Evolutionary conservation across 2,329 filamentous ascomycete genomes (phyloP), one percentile per base, ranked within the genome.

Genomic region (Aspergillus pseudoviridinutans): DNA sequence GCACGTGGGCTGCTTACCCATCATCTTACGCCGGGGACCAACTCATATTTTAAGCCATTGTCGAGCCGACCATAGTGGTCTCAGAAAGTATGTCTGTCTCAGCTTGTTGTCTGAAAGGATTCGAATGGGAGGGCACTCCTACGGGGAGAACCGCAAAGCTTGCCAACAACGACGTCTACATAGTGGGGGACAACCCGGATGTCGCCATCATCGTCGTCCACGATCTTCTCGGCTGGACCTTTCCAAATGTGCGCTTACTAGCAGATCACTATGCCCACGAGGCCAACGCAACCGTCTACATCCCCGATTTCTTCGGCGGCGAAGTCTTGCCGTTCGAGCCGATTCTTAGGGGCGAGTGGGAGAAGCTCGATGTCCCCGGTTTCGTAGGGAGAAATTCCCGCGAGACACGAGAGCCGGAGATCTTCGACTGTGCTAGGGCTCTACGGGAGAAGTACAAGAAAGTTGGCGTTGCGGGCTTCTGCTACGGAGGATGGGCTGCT

Each of bases 401-500:
- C 12, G 70, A 72, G 0, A 61, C 66, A 3, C 74, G 78, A 24
- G 76, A 73, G 58, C 70, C 73, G 0, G 70, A 74, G 55, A 75
- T 78, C 25, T 64, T 73, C 28, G 68, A 66, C 12, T 68, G 62
- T 41, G 76, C 76, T 0, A 65, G 68, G 55, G 66, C 67, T 0
- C 64, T 79, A n/a, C 73, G 73, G 41, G 27, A 50, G 0, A 49
- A 64, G 41, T 62, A 64, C 7, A 60, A 62, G 4, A 74, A 69
- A 38, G 58, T 81, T 10, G 80, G 69, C 3, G 79, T 78, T 0
- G 67, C 80, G 2, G 81, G 80, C 1, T 83, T 74, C 62, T 83
- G 81, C 68, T 83, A 75, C 54, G 80, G 81, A 14, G 80, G 79
- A 5, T 83, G 81, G 82, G 81, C 77, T 0, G 71, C 71, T 3